These are phyloP conservation scores for Alnus rubra DNA, from an alignment of 306 rosid genomes.

Conservation along the genomic window DNA sequence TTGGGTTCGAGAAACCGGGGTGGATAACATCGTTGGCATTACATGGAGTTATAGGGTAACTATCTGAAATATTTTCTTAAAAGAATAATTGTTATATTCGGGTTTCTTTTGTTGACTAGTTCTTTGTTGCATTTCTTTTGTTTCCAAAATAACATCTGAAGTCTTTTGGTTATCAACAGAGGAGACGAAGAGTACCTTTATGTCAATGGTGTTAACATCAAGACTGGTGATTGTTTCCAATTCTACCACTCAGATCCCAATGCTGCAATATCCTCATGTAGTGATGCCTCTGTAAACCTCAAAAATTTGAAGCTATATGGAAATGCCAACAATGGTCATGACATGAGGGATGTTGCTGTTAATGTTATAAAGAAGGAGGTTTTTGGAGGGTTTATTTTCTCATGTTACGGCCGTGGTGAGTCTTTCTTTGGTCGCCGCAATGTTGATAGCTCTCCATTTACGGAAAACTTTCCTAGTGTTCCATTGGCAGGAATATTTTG, in stretches of 20 bases:
- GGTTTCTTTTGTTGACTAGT: slow-evolving; percentile 17
- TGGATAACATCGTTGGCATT: slow-evolving; percentile 48
- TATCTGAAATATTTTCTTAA: slow-evolving; percentile 5
- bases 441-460: slow-evolving; percentile 63
- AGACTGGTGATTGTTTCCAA: slow-evolving; percentile 65
- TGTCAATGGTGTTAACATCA: slow-evolving; percentile 64
- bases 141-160: slow-evolving; percentile 1
- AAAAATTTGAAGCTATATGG: slow-evolving; percentile 42
- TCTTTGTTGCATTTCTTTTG: slow-evolving; percentile 14
- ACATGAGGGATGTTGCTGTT: slow-evolving; percentile 18
- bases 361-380: slow-evolving; percentile 26
- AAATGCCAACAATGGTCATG: slow-evolving; percentile 23
- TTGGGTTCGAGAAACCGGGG: slow-evolving; percentile 56
- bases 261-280: slow-evolving; percentile 45
- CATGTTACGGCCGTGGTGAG: slow-evolving; percentile 69
- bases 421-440: slow-evolving; percentile 48
- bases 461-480: slow-evolving; percentile 54
- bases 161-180: slow-evolving; percentile 41
- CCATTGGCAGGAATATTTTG: slow-evolving; percentile 73
- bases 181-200: slow-evolving; percentile 70
- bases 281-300: slow-evolving; percentile 37
- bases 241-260: slow-evolving; percentile 65
- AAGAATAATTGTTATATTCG: background rate
- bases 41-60: slow-evolving; percentile 73
- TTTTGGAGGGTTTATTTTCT: slow-evolving; percentile 69